These are phyloP conservation scores for Malbranchea zuffiana DNA, from an alignment of 2,329 filamentous ascomycete genomes.

Conservation along the genomic window DNA sequence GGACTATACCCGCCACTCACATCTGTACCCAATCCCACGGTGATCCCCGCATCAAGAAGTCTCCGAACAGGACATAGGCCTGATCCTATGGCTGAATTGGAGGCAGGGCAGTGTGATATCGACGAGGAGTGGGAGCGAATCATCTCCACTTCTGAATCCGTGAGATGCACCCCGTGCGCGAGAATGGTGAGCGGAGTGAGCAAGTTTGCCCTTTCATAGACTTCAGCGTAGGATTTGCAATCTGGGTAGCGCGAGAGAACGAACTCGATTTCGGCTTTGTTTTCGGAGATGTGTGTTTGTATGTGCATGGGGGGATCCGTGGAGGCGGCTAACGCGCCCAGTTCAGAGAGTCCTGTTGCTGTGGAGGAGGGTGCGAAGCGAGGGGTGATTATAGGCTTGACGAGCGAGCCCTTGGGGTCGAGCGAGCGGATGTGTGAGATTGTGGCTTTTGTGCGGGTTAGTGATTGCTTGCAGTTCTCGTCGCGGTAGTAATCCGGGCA, in stretches of 20 bases:
- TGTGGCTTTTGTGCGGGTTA: conserved; percentile 47
- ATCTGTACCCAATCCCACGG: conserved; percentile 81
- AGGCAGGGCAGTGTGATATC: conserved; percentile 76
- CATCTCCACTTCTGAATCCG: conserved; percentile 52
- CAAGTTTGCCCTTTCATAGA: conserved; percentile 66
- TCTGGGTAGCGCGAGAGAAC: conserved; percentile 61
- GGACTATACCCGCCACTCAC: conserved; percentile 78
- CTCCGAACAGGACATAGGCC: conserved; percentile 66
- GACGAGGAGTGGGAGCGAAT: conserved; percentile 53
- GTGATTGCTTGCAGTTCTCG: conserved; percentile 47
- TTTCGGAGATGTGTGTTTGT: conserved; percentile 88
- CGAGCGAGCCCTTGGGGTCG: conserved; percentile 52
- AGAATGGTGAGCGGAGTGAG: conserved; percentile 65
- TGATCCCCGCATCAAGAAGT: conserved; percentile 62
- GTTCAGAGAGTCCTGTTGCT: conserved; percentile 43
- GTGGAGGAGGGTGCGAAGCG: conserved; percentile 50
- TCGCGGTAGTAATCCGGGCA: conserved; percentile 75
- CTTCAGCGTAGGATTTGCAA: conserved; percentile 54
- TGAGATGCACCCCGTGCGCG: conserved; percentile 73
- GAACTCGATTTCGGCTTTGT: conserved; percentile 59
- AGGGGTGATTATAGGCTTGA: conserved; percentile 70
- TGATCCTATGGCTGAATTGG: conserved; percentile 70
- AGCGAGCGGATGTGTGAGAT: conserved; percentile 56
- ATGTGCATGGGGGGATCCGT: conserved; percentile 50
- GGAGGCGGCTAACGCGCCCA: conserved; percentile 55